Base-by-base conservation (phyloP, 768 basidiomycete genomes). In the Boletus pseudopeckii region DNA sequence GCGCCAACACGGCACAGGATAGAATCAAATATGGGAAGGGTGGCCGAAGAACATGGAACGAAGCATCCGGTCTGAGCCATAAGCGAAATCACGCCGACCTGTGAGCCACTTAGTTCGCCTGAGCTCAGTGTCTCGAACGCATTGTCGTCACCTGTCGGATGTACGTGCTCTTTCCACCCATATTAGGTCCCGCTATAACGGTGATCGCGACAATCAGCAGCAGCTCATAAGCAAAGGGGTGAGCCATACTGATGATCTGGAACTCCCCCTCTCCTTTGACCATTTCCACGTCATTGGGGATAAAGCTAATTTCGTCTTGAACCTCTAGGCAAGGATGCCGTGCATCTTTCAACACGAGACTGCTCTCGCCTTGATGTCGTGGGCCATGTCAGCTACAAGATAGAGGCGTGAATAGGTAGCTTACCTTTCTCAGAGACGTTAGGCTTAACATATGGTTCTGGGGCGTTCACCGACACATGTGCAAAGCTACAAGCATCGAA, bases 111-210 rank as follows among this genome's bases (percentile, higher is more conserved):
- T 28, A 62, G 52, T 49, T 39, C 22, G 8, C 26, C 24, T 13
- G 7, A 45, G 22, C 18, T 7, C 8, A n/a, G n/a, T 17, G 22
- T 32, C 46, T 7, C 15, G 5, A 36, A 20, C 14, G 8, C 5
- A 40, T 15, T 22, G 17, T 44, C 11, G n/a, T 55, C 43, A 87
- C 90, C 74, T 94, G 90, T 43, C 93, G 88, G 62, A 98, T 96
- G 63, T 95, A 98, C 0, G 96, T 98, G 45, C 90, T 93, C 72
- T 99, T 99, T 55, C 97, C 97, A 48, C 97, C 97, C 90, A 98
- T 98, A 71, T 99, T 99, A 0, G 97, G 97, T 6, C 97, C 97
- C 20, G 96, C 90, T 91, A 37, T 9, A 18, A 56, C 26, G 15
- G 53, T 5, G 46, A 18, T 41, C 45, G 45, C 45, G 40, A 49